These are phyloP conservation scores for Stevia rebaudiana DNA, from an alignment of 140 eudicot genomes.

Conservation along the genomic window DNA sequence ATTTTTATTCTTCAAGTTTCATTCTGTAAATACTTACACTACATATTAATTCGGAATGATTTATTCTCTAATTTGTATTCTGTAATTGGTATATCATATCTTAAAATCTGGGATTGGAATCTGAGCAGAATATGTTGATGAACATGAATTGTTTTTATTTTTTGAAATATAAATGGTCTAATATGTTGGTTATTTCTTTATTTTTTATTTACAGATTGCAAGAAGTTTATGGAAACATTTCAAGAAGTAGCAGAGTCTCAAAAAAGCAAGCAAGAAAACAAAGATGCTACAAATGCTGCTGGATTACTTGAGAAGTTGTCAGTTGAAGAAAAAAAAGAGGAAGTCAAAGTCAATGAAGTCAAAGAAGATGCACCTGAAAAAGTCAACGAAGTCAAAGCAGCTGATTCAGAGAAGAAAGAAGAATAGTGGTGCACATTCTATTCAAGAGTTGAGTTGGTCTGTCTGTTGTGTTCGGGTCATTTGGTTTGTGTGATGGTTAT, in stretches of 20 bases:
- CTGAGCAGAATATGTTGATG: slow-evolving; percentile 58
- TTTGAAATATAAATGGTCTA: too few species aligned
- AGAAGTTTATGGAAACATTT: slow-evolving; percentile 60
- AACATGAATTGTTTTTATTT: background rate
- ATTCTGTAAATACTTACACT: too few species aligned
- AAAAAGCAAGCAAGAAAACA: slow-evolving; percentile 45
- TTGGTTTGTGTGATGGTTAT: slow-evolving; percentile 28
- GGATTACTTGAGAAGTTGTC: slow-evolving; percentile 55
- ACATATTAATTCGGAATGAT: too few species aligned
- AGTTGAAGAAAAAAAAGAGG: slow-evolving; percentile 44
- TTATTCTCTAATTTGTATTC: too few species aligned
- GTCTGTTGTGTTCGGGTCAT: slow-evolving; percentile 19
- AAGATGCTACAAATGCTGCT: slow-evolving; percentile 51
- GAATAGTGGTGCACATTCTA: background rate
- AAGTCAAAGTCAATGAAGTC: slow-evolving; percentile 31
- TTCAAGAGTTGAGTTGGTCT: slow-evolving; percentile 17
- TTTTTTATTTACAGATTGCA: slow-evolving; percentile 45
- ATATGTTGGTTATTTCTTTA: too few species aligned
- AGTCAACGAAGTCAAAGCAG: slow-evolving; percentile 10
- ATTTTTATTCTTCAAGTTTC: too few species aligned
- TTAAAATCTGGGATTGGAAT: slow-evolving; percentile 48
- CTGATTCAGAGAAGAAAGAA: slow-evolving; percentile 18
- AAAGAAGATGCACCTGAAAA: slow-evolving; percentile 23
- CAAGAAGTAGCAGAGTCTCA: slow-evolving; percentile 77
- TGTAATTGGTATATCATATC: background rate